Conservation (phyloP, 2,329 filamentous ascomycete genomes). For the Verticillium nonalfalfae region DNA sequence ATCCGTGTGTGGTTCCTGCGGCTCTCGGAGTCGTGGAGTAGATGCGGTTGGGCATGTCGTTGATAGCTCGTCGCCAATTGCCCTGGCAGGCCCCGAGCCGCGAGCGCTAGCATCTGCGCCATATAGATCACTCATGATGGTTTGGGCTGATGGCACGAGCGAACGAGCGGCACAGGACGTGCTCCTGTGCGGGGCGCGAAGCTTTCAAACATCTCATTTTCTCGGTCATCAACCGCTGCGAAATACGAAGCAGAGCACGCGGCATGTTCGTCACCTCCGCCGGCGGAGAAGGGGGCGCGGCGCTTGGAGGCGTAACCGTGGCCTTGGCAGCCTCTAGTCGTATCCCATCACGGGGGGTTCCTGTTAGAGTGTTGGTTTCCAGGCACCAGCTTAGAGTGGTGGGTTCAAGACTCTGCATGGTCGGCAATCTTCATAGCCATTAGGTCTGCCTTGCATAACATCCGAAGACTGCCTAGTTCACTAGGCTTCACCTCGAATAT, state of each 20-base stretch:
- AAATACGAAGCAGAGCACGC: not conserved
- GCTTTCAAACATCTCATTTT: not conserved
- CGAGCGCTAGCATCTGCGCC: not conserved
- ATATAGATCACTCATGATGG: not conserved
- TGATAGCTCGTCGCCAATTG: not conserved
- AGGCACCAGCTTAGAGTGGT: not conserved
- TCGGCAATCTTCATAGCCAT: no score
- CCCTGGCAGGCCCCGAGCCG: not conserved
- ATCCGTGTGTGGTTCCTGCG: not conserved
- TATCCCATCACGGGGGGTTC: not conserved
- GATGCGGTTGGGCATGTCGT: not conserved
- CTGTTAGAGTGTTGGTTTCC: not conserved
- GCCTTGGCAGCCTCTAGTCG: not conserved
- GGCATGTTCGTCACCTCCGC: not conserved
- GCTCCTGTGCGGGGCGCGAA: not conserved
- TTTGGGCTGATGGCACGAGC: not conserved
- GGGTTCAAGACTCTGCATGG: not conserved
- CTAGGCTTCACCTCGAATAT: no score
- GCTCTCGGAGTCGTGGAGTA: not conserved
- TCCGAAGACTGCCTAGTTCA: not conserved
- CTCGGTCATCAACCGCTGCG: not conserved
- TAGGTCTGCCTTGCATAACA: no score
- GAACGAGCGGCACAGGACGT: not conserved
- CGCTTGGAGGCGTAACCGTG: not conserved
- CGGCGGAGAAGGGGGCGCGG: not conserved